Evolutionary conservation across 1,284 basidiomycete species (phyloP).

Genomic region (Ustanciosporium gigantosporum): DNA sequence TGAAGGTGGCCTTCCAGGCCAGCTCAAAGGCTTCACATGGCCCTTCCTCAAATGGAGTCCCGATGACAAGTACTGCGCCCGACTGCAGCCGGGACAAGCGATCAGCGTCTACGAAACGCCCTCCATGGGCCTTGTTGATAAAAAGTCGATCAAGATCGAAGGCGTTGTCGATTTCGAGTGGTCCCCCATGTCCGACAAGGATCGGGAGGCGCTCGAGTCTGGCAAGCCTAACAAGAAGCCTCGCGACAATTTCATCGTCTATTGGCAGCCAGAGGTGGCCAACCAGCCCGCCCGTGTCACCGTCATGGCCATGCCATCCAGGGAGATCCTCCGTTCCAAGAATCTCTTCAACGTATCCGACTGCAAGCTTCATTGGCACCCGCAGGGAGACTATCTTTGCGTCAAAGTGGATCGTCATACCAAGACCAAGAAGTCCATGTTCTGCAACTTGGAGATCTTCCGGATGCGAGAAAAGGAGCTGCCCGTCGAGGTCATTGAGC

Average conservation of each 20-base stretch:
- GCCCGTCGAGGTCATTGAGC: slow-evolving; percentile 95
- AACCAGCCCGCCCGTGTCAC: slow-evolving; percentile 98
- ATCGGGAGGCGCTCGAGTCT: slow-evolving; percentile 66
- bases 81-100: slow-evolving; percentile 83
- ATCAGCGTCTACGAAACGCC: slow-evolving; percentile 97
- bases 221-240: slow-evolving; percentile 64
- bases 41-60: slow-evolving; percentile 96
- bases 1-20: slow-evolving; percentile 57
- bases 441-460: slow-evolving; percentile 98
- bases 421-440: slow-evolving; percentile 98
- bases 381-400: slow-evolving; percentile 96
- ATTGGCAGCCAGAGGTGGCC: slow-evolving; percentile 92
- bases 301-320: slow-evolving; percentile 83
- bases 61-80: slow-evolving; percentile 92
- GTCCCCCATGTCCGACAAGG: slow-evolving; percentile 88
- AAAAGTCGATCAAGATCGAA: slow-evolving; percentile 97
- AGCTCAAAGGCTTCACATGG: slow-evolving; percentile 75
- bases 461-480: slow-evolving; percentile 95
- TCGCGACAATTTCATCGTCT: slow-evolving; percentile 89
- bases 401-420: slow-evolving; percentile 99
- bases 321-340: slow-evolving; percentile 85
- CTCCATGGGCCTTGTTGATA: slow-evolving; percentile 89
- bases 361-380: slow-evolving; percentile 99
- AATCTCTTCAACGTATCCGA: slow-evolving; percentile 98
- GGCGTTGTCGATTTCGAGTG: slow-evolving; percentile 99